These are phyloP conservation scores for Periglandula ipomoeae DNA, from an alignment of 2,329 filamentous ascomycete species.

Conservation along the genomic window DNA sequence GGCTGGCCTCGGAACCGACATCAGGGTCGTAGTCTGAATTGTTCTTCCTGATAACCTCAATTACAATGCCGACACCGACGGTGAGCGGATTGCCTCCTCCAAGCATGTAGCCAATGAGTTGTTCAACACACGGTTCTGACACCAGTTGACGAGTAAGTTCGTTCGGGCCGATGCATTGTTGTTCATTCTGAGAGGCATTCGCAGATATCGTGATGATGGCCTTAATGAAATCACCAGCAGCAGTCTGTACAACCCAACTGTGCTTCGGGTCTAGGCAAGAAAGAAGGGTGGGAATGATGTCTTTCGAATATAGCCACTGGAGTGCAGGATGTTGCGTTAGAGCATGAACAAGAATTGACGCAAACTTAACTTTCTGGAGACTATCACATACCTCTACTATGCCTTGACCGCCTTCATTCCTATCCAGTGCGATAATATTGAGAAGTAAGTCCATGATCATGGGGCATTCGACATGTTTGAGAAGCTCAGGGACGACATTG, in stretches of 20 bases:
- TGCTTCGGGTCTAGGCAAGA: constrained; percentile 80
- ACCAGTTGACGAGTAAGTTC: constrained; percentile 92
- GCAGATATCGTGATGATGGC: constrained; percentile 98
- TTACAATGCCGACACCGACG: constrained; percentile 93
- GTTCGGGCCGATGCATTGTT: constrained; percentile 97
- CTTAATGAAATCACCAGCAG: constrained; percentile 94
- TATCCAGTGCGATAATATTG: constrained; percentile 95
- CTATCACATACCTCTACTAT: constrained; percentile 70
- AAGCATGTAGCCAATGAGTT: constrained; percentile 86
- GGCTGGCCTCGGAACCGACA: constrained; percentile 69
- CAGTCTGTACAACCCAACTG: constrained; percentile 85
- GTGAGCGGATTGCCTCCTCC: constrained; percentile 88
- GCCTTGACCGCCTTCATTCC: constrained; percentile 80
- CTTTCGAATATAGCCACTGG: constrained; percentile 85
- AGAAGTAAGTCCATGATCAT: constrained; percentile 97
- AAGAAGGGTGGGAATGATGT: constrained; percentile 78
- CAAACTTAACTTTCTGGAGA: neutral
- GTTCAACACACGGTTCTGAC: constrained; percentile 72
- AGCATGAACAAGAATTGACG: neutral
- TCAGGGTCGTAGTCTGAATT: constrained; percentile 98
- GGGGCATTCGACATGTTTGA: constrained; percentile 91
- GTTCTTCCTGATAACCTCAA: constrained; percentile 98
- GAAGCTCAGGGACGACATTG: constrained; percentile 71
- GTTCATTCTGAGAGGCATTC: constrained; percentile 95
- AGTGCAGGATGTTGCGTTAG: constrained; percentile 1